Evolutionary conservation across 768 basidiomycete species (phyloP).

Genomic region (Naematelia aurantialba): DNA sequence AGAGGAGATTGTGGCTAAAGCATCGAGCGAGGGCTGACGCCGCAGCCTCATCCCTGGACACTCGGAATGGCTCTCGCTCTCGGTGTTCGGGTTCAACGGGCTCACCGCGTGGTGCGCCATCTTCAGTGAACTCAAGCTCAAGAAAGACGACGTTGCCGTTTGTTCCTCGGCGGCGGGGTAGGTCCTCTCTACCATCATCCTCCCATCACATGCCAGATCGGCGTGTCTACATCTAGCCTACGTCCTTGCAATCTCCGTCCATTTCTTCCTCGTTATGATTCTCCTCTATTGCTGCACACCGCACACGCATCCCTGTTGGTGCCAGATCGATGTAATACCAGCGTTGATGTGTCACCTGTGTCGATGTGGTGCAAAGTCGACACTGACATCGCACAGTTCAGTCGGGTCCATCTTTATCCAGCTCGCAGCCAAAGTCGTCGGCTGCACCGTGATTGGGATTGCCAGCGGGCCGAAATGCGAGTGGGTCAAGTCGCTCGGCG

Average conservation of each 20-base stretch:
- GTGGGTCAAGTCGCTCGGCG: slow-evolving; percentile 47
- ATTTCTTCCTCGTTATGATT: too few species aligned
- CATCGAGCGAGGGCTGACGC: background rate
- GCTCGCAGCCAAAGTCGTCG: slow-evolving; percentile 46
- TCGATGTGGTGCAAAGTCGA: too few species aligned
- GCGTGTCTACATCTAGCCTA: too few species aligned
- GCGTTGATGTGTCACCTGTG: too few species aligned
- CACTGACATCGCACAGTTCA: too few species aligned
- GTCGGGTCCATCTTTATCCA: slow-evolving; percentile 31
- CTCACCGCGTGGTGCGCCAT: slow-evolving; percentile 41
- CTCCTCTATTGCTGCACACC: too few species aligned
- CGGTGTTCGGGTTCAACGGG: slow-evolving; percentile 26
- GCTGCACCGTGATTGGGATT: slow-evolving; percentile 44
- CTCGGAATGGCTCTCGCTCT: background rate
- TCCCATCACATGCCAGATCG: too few species aligned
- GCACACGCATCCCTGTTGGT: too few species aligned
- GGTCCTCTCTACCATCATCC: background rate
- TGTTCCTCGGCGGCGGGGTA: slow-evolving; percentile 48
- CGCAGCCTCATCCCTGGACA: background rate
- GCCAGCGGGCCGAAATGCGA: slow-evolving; percentile 48
- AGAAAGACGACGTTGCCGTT: slow-evolving; percentile 32
- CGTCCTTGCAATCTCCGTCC: too few species aligned
- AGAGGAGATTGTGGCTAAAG: too few species aligned
- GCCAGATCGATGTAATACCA: too few species aligned
- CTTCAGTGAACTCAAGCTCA: slow-evolving; percentile 30